phyloP scores from a whole-genome alignment of 2,329 filamentous ascomycete genomes.

The Davidsoniella neocaledoniae region DNA sequence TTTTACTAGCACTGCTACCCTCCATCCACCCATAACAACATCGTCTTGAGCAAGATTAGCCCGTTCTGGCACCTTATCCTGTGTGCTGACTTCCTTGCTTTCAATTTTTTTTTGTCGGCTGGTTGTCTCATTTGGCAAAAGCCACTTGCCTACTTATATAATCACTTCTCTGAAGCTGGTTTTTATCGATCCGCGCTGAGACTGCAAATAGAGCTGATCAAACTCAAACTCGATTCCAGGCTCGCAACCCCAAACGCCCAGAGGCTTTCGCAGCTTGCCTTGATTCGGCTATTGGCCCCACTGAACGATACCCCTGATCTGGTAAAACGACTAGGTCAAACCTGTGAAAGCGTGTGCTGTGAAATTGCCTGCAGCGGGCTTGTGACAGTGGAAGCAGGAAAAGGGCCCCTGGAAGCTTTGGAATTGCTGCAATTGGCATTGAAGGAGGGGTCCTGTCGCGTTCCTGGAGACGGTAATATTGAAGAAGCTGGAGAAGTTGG shows the following conservation, averaged over 20 bases:
- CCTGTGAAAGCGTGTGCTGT: constrained; percentile 1
- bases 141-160: too few species aligned
- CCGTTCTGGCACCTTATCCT: too few species aligned
- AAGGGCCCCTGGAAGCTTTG: constrained; percentile 4
- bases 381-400: background rate
- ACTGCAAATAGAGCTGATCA: too few species aligned
- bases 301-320: constrained; percentile 1
- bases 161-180: too few species aligned
- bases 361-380: constrained; percentile 6
- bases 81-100: too few species aligned
- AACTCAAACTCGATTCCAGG: background rate
- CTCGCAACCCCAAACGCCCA: too few species aligned
- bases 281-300: constrained; percentile 1
- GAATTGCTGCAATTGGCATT: constrained; percentile 6
- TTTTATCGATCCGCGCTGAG: too few species aligned
- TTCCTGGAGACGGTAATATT: constrained; percentile 2
- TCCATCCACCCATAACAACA: too few species aligned
- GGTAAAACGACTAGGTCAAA: background rate
- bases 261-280: background rate
- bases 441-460: constrained; percentile 11
- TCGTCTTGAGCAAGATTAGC: too few species aligned
- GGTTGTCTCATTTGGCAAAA: too few species aligned
- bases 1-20: too few species aligned
- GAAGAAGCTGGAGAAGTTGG: background rate
- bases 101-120: too few species aligned